Conservation (phyloP, 768 basidiomycete species). For the Pleurotus ostreatus region DNA sequence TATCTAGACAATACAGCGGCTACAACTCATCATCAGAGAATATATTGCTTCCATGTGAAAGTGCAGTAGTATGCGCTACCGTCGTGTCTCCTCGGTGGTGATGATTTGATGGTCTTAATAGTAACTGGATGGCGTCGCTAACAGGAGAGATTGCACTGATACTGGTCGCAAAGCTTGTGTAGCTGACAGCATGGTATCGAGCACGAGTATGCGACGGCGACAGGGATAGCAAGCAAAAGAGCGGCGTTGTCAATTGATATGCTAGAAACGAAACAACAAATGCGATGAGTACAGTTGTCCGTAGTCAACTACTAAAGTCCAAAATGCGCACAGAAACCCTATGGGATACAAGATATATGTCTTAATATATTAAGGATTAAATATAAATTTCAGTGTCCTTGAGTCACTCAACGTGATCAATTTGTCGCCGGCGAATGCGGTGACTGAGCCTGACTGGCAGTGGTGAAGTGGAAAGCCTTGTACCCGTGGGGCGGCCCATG, state of each 20-base stretch:
- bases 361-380: slow-evolving; percentile 1
- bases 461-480: slow-evolving; percentile 41
- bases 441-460: slow-evolving; percentile 25
- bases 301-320: slow-evolving; percentile 4
- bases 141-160: too few relatives aligned
- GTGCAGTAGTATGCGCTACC: not conserved
- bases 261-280: not conserved
- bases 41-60: not conserved
- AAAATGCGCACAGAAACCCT: slow-evolving; percentile 3
- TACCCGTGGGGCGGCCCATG: slow-evolving; percentile 34
- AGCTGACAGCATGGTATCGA: not conserved
- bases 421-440: slow-evolving; percentile 22
- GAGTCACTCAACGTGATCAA: slow-evolving; percentile 2
- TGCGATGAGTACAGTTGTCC: slow-evolving; percentile 8
- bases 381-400: not conserved
- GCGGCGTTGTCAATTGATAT: not conserved
- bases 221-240: not conserved
- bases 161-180: too few relatives aligned
- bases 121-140: not conserved
- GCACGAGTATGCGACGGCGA: not conserved
- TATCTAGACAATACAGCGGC: not conserved
- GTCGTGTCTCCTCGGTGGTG: not conserved
- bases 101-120: not conserved
- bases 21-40: not conserved
- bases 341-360: slow-evolving; percentile 3